phyloP scores from a whole-genome alignment of 2,329 filamentous ascomycete genomes.

The Helicocarpus griseus region DNA sequence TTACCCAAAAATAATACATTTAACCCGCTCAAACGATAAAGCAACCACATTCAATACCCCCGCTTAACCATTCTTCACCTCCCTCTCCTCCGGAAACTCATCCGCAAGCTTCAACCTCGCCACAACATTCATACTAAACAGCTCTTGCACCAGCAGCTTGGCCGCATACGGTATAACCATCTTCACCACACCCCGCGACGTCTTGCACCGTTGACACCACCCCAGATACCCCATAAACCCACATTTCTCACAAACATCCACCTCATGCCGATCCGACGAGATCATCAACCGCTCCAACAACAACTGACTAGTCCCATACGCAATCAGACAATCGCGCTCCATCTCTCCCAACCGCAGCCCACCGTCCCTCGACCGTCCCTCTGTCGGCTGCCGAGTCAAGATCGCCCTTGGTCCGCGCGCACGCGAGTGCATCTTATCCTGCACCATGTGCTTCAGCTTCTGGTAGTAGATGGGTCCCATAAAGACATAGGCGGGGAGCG shows the following conservation, averaged over 20 bases:
- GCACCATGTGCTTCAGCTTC: constrained; percentile 99
- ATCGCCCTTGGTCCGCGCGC: constrained; percentile 83
- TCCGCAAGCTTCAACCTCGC: constrained; percentile 84
- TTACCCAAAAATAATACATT: no score
- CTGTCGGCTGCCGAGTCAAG: constrained; percentile 87
- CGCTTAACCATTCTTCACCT: no score
- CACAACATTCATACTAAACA: constrained; percentile 98
- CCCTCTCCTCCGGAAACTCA: constrained; percentile 61
- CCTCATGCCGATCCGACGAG: constrained; percentile 77
- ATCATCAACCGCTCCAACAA: constrained; percentile 91
- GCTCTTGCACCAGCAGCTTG: constrained; percentile 88
- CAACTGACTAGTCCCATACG: constrained; percentile 88
- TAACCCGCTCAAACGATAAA: background rate
- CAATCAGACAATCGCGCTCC: constrained; percentile 97
- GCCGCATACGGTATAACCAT: constrained; percentile 98
- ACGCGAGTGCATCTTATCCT: constrained; percentile 98
- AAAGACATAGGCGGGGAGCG: constrained; percentile 91
- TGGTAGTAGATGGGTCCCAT: constrained; percentile 99
- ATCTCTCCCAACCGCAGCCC: constrained; percentile 93
- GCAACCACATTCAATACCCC: background rate
- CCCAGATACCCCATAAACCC: constrained; percentile 92
- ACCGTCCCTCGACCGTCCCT: constrained; percentile 86
- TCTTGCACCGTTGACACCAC: constrained; percentile 89
- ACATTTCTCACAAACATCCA: constrained; percentile 90
- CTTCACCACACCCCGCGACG: constrained; percentile 69